Base-by-base conservation (phyloP, 371 early-diverging fungal species). In the Rhizomucor pusillus region DNA sequence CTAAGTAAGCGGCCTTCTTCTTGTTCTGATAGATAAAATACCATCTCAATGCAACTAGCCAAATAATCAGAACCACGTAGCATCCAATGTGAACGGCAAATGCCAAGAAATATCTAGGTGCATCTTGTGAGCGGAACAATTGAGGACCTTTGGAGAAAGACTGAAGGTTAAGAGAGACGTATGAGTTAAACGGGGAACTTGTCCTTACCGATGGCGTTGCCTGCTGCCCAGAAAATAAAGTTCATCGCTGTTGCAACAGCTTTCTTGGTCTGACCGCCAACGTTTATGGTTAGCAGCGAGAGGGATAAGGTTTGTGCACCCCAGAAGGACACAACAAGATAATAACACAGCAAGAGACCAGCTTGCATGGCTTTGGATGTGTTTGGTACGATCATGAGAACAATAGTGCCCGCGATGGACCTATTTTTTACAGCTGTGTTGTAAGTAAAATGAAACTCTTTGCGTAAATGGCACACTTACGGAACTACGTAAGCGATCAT, bases 241-340 rank as follows among this genome's bases (percentile, higher is more conserved):
- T 63, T 63, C 11, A 63, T 34, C 6, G 64, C 64, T n/a, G 55
- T 56, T 6, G 64, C 60, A 2, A 54, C 52, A 18, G 56, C 45
- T 41, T 63, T 63, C 13, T 63, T 63, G 16, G 64, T 63, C 40
- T 63, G 64, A 18, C 64, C 64, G 23, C 52, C 64, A 29, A 63
- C 56, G 24, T 63, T 63, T 20, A 60, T 50, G 16, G 46, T 56
- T 16, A 63, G 56, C 25, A 63, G 25, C 11, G 64, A 63, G 43
- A 63, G 41, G 25, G 34, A 25, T 36, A 63, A 56, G 0, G 64
- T 63, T 20, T 59, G 45, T 13, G 64, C 47, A n/a, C 49, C 64
- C 64, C 64, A 63, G 40, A 63, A 63, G 0, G 60, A 56, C 14
- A 63, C 39, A 23, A 50, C 52, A n/a, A 63, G 52, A 37, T 63